Conservation (phyloP, 108 stramenopile species). For the Discostella stelligeroides region DNA sequence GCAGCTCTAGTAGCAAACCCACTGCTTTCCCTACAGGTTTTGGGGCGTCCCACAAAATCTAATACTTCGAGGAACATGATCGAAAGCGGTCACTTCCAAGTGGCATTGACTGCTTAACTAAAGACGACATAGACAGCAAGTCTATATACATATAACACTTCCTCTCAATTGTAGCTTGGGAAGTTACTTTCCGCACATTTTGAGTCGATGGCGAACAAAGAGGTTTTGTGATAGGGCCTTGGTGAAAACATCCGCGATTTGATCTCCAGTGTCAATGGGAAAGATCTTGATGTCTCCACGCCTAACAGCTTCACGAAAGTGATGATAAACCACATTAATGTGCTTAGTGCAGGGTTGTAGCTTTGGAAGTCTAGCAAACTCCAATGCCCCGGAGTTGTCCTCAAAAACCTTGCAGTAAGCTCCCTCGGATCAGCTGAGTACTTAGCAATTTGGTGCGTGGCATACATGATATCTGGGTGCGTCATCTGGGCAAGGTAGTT, state of each 20-base stretch:
- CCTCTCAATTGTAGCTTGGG: background rate
- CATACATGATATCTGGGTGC: constrained; percentile 42
- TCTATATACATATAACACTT: background rate
- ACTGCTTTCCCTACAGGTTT: too few relatives aligned
- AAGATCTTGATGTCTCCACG: constrained; percentile 11
- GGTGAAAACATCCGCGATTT: constrained; percentile 1
- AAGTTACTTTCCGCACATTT: background rate
- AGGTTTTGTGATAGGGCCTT: background rate
- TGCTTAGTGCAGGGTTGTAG: constrained; percentile 51
- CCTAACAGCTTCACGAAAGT: constrained; percentile 32
- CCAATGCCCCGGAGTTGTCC: too few relatives aligned
- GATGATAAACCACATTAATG: constrained; percentile 36
- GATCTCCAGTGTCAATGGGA: constrained; percentile 6
- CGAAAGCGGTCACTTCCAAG: too few relatives aligned
- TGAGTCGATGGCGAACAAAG: background rate
- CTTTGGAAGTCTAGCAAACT: constrained; percentile 39
- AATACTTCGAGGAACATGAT: too few relatives aligned
- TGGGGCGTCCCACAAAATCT: too few relatives aligned
- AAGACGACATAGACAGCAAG: too few relatives aligned
- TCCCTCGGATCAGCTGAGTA: too few relatives aligned
- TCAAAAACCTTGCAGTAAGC: constrained; percentile 48
- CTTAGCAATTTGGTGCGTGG: too few relatives aligned
- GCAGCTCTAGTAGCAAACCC: too few relatives aligned
- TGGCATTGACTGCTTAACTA: too few relatives aligned
- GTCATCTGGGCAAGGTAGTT: constrained; percentile 42